Percentiles rank a stretch among this genome's conserved stretches.
phyloP scores from a whole-genome alignment of 1,139 yeast species.

The Zygotorulaspora mrakii region DNA sequence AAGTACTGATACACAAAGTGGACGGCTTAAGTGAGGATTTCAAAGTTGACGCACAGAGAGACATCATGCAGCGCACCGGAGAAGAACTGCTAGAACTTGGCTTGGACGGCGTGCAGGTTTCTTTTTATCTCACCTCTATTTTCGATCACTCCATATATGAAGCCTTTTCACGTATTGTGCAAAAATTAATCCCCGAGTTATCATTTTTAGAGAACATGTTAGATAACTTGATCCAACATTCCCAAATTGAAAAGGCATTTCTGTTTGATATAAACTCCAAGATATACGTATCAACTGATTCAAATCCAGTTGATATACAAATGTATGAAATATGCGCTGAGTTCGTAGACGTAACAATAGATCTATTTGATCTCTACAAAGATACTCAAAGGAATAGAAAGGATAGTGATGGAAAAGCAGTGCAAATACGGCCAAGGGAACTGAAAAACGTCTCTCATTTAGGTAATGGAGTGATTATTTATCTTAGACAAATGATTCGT shows the following conservation, averaged over 20 bases:
- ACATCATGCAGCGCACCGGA: constrained; percentile 92
- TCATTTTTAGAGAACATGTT: constrained; percentile 85
- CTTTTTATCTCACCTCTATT: constrained; percentile 87
- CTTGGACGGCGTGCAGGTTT: constrained; percentile 83
- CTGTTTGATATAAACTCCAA: constrained; percentile 90
- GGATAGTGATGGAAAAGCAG: constrained; percentile 14
- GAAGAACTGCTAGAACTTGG: constrained; percentile 90
- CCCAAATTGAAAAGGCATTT: constrained; percentile 88
- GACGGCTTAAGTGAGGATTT: constrained; percentile 95
- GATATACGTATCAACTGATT: constrained; percentile 92
- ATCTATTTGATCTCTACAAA: constrained; percentile 70
- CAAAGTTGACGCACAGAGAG: constrained; percentile 89
- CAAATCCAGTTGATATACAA: constrained; percentile 91
- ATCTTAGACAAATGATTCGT: constrained; percentile 85
- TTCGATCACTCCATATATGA: constrained; percentile 95
- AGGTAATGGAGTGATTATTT: constrained; percentile 77
- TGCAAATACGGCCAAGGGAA: constrained; percentile 32
- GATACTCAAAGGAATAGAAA: constrained; percentile 28
- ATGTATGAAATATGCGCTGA: constrained; percentile 97
- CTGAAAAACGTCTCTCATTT: constrained; percentile 69
- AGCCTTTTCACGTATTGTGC: constrained; percentile 90
- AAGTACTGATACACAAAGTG: constrained; percentile 89
- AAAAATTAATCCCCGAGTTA: constrained; percentile 81
- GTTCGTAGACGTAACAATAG: constrained; percentile 90
- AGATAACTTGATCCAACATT: constrained; percentile 83